phyloP scores from a whole-genome alignment of 2,329 filamentous ascomycete species.

The Chalaropsis thielavioides region DNA sequence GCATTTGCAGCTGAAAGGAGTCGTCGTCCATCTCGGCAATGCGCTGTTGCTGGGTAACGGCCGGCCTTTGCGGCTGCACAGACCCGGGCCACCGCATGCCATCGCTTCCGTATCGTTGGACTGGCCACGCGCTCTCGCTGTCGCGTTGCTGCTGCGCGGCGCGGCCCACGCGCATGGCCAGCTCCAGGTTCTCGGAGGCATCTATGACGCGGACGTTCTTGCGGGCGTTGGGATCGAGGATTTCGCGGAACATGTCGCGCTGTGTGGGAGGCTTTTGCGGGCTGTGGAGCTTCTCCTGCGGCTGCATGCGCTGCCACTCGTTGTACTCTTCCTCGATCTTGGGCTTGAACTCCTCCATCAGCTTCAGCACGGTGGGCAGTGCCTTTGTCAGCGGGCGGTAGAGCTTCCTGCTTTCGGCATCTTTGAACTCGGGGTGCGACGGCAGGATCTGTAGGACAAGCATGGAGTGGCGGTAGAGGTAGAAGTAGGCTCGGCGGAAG shows the following conservation, averaged over 20 bases:
- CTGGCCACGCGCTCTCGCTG: conserved; percentile 32
- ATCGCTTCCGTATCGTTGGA: conserved; percentile 26
- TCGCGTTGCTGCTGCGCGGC: conserved; percentile 57
- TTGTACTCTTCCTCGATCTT: conserved; percentile 57
- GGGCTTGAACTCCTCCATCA: conserved; percentile 67
- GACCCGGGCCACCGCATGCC: conserved; percentile 31
- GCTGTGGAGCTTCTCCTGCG: conserved; percentile 17
- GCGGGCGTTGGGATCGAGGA: conserved; percentile 25
- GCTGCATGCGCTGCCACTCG: conserved; percentile 44
- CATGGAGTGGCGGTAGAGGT: conserved; percentile 77
- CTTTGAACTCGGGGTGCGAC: conserved; percentile 60
- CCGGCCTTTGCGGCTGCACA: conserved; percentile 23
- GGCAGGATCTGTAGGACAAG: conserved; percentile 66
- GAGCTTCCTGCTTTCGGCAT: conserved; percentile 47
- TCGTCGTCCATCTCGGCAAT: conserved; percentile 25
- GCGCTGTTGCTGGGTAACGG: not conserved
- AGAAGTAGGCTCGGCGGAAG: conserved; percentile 73
- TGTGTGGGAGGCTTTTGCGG: conserved; percentile 5
- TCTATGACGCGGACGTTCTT: conserved; percentile 42
- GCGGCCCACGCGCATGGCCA: conserved; percentile 63
- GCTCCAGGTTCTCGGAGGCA: conserved; percentile 54
- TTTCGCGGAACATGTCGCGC: conserved; percentile 19
- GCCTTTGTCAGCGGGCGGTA: conserved; percentile 39
- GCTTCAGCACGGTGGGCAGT: conserved; percentile 45
- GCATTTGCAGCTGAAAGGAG: conserved; percentile 38